Conservation (phyloP, 306 rosid species). For the Cucurbita maxima region DNA sequence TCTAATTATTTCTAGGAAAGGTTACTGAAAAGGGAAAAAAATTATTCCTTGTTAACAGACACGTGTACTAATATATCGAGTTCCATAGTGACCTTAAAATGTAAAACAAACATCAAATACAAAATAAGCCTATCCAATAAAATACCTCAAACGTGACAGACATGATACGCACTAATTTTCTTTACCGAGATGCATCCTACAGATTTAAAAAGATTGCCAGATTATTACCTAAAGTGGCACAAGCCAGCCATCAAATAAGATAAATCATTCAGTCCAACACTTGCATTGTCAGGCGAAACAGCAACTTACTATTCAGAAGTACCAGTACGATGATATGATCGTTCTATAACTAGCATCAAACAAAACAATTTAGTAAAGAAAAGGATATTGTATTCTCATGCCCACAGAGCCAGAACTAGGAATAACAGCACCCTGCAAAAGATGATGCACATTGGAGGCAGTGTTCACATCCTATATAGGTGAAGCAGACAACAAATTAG, state of each 20-base stretch:
- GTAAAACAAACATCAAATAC: not conserved
- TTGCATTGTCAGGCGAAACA: not conserved
- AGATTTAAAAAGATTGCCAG: not conserved
- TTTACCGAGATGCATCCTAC: not conserved
- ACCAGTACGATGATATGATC: not conserved
- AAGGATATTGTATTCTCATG: conserved; percentile 99
- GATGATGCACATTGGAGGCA: conserved; percentile 80
- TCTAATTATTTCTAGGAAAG: not conserved
- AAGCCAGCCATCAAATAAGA: not conserved
- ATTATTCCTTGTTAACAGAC: too few relatives aligned
- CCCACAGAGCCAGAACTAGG: conserved; percentile 98
- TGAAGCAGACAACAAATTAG: conserved; percentile 8
- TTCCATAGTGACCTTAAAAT: not conserved
- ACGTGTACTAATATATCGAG: not conserved
- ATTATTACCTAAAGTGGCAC: not conserved
- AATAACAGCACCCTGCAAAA: conserved; percentile 93
- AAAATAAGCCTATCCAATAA: not conserved
- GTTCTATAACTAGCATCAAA: not conserved
- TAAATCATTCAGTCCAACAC: not conserved
- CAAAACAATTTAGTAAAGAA: conserved; percentile 6
- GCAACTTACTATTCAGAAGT: not conserved
- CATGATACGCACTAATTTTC: not conserved
- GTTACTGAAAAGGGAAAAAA: too few relatives aligned
- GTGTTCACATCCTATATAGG: conserved; percentile 73
- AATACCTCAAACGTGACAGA: not conserved